These are phyloP conservation scores for Yamadazyma paraphyllophila DNA, from an alignment of 805 yeast genomes.

Conservation along the genomic window DNA sequence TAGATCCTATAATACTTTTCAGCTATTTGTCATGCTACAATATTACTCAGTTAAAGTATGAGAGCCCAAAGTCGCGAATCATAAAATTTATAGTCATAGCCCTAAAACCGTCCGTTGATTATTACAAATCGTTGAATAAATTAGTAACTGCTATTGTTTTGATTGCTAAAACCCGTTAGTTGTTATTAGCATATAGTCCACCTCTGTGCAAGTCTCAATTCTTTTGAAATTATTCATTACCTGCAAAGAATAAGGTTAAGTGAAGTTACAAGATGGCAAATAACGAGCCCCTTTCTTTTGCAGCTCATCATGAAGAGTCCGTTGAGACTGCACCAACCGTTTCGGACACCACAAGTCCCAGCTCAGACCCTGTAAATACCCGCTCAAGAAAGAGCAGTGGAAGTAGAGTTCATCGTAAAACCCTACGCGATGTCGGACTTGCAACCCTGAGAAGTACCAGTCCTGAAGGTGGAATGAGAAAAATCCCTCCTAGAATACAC, in stretches of 20 bases:
- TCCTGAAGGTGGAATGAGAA: constrained; percentile 14
- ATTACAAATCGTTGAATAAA: too few species aligned
- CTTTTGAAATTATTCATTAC: neutral
- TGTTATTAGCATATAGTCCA: too few species aligned
- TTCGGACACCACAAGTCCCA: too few species aligned
- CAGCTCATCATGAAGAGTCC: neutral
- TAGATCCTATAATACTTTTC: too few species aligned
- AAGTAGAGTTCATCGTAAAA: constrained; percentile 12
- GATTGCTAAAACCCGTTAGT: too few species aligned
- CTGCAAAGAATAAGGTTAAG: too few species aligned
- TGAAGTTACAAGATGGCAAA: neutral
- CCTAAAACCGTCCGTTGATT: neutral
- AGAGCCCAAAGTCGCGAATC: neutral
- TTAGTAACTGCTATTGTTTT: too few species aligned
- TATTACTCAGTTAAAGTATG: too few species aligned
- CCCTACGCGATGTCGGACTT: constrained; percentile 11
- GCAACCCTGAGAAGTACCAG: constrained; percentile 10
- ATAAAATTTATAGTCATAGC: neutral
- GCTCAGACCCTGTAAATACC: neutral
- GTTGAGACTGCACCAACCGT: neutral
- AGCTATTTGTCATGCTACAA: too few species aligned
- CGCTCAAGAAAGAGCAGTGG: constrained; percentile 2
- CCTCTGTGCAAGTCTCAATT: neutral
- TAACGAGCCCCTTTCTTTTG: constrained; percentile 2
- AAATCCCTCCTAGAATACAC: constrained; percentile 27